A percentile compares a stretch with the other conserved stretches of the same genome.
phyloP scores from a whole-genome alignment of 495 filamentous ascomycete species.

The Xylaria cubensis region DNA sequence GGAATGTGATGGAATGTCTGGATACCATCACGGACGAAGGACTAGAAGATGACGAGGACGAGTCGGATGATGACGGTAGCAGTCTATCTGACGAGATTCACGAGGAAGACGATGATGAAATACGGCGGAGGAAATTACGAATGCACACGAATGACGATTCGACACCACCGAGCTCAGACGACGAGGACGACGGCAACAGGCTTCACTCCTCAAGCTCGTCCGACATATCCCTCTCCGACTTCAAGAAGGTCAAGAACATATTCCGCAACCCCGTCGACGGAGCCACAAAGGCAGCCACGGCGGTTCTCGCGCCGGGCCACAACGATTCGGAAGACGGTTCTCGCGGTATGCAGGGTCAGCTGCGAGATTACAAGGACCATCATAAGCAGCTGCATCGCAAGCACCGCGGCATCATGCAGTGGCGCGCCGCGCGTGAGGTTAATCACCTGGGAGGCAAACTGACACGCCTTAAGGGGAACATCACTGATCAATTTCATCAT shows the following conservation, averaged over 20 bases:
- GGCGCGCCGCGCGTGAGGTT: conserved; percentile 66
- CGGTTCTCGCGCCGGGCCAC: conserved; percentile 37
- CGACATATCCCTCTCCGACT: conserved; percentile 30
- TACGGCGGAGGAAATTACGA: conserved; percentile 38
- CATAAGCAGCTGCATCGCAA: conserved; percentile 65
- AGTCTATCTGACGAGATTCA: conserved; percentile 31
- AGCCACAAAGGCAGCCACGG: conserved; percentile 29
- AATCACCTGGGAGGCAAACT: conserved; percentile 66
- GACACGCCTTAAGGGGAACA: conserved; percentile 58
- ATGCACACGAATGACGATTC: conserved; percentile 45
- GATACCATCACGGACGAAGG: conserved; percentile 64
- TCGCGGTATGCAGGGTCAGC: conserved; percentile 48
- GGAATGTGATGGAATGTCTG: conserved; percentile 67
- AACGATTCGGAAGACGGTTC: conserved; percentile 44
- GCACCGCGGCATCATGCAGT: conserved; percentile 73
- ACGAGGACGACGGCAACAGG: conserved; percentile 29
- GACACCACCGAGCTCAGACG: conserved; percentile 35
- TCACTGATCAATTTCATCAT: conserved; percentile 60
- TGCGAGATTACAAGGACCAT: conserved; percentile 62
- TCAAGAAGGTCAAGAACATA: conserved; percentile 42
- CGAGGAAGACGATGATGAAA: conserved; percentile 37
- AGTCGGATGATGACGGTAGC: conserved; percentile 43
- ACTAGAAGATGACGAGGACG: conserved; percentile 46
- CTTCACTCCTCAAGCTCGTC: conserved; percentile 40
- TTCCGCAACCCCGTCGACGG: conserved; percentile 46